Conservation (phyloP, 1,284 basidiomycete genomes). For the Volvariella surrecta region DNA sequence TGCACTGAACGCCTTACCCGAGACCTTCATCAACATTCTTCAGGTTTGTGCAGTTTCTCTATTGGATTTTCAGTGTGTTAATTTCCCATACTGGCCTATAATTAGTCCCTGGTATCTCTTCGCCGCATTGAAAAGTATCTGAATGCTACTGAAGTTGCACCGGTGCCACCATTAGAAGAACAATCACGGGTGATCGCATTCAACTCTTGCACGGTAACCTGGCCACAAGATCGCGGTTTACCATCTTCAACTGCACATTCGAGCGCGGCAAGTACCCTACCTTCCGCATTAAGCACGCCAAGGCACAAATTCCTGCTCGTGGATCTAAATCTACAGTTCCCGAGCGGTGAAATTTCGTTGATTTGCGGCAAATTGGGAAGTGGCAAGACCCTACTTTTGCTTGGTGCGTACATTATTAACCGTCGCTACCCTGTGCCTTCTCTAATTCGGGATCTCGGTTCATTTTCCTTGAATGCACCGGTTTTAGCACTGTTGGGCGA, state of each 20-base stretch:
- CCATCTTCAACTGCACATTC: neutral
- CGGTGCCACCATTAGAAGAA: constrained; percentile 47
- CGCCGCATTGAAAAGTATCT: constrained; percentile 90
- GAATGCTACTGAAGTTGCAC: constrained; percentile 57
- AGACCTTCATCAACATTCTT: constrained; percentile 83
- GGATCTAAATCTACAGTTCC: constrained; percentile 78
- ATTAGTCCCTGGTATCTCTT: constrained; percentile 74
- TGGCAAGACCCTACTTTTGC: constrained; percentile 77
- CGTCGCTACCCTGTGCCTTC: neutral
- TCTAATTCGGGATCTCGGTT: no score
- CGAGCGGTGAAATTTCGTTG: constrained; percentile 66
- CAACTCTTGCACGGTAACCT: constrained; percentile 81
- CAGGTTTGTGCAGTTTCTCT: constrained; percentile 36
- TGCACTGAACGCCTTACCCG: constrained; percentile 79
- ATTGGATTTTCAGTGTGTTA: neutral
- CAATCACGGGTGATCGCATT: constrained; percentile 60
- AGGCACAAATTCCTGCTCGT: constrained; percentile 72
- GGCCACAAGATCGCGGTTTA: constrained; percentile 66
- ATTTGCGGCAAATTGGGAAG: constrained; percentile 69
- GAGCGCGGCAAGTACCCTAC: no score
- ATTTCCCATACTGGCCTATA: neutral
- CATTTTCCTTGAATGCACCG: constrained; percentile 2
- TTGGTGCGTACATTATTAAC: constrained; percentile 32
- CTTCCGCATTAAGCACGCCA: constrained; percentile 62
- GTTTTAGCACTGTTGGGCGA: constrained; percentile 77